Base-by-base conservation (phyloP, 192 early-diverging fungal genomes). In the Coemansia sp. region DNA sequence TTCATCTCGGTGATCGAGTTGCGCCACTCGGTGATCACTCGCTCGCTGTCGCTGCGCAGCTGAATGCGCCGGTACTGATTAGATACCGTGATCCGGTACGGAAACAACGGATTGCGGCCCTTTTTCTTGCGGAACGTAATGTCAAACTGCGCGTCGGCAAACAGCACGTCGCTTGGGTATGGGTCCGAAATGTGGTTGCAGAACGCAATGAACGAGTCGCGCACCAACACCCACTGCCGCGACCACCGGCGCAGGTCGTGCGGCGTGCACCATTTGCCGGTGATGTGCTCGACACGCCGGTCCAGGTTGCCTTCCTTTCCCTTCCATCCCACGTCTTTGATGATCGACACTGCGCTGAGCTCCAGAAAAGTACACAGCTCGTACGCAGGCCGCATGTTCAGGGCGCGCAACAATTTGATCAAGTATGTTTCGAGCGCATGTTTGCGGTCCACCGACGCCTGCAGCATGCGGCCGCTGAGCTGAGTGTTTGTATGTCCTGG, bases 261-360 rank as follows among this genome's bases (percentile, higher is more conserved):
- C 56, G 67, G 67, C 61, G 71, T 81, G 63, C 69, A 70, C 64
- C 83, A 80, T 23, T 76, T 66, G 6, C 73, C 81, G 4, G 59
- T 70, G 8, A 74, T 80, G 60, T 84, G 82, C 47, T 86, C 85
- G 23, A 86, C 74, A 24, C 84, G 86, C 21, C 85, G 84, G 47
- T 88, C 87, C 56, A 90, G 64, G 55, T 86, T 87, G 11, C 86
- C 88, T 62, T 92, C 90, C 56, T 92, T 92, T 44, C 90, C 90
- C 63, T 92, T 92, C 90, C 90, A 92, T 0, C 90, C 87, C 76
- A 90, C 88, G 50, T 90, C 88, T 61, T 84, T 88, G 36, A 85
- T 84, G 48, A 92, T 84, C 17, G 86, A 87, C 38, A 89, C 82
- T 12, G 86, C 84, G 62, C 85, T 86, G 46, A 92, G 73, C 67